Conservation (phyloP, 331 rosid genomes). For the Ulmus americana region DNA sequence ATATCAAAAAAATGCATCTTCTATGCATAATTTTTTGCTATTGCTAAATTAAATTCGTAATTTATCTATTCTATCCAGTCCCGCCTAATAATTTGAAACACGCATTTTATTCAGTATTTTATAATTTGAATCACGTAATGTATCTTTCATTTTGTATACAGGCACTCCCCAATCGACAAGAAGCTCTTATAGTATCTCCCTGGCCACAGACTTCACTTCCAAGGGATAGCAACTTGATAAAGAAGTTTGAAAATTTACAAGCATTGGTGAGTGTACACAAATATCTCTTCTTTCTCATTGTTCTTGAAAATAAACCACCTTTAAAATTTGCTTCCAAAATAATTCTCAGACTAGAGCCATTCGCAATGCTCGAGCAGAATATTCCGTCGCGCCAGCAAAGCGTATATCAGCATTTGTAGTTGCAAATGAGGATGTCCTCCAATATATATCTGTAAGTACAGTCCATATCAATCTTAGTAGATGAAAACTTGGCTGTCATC, state of each 20-base stretch:
- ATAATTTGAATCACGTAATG: neutral
- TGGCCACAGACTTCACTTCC: conserved; percentile 86
- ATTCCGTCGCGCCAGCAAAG: conserved; percentile 90
- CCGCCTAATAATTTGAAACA: too few relatives aligned
- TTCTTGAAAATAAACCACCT: neutral
- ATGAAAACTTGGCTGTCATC: neutral
- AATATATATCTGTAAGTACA: conserved; percentile 62
- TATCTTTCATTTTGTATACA: conserved; percentile 21
- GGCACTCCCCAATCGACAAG: conserved; percentile 81
- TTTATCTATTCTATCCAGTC: too few relatives aligned
- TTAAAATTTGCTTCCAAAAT: conserved; percentile 12
- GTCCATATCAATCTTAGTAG: conserved; percentile 9
- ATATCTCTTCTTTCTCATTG: conserved; percentile 2
- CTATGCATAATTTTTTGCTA: neutral
- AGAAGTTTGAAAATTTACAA: conserved; percentile 80
- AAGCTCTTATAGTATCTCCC: conserved; percentile 71
- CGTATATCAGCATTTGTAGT: conserved; percentile 78
- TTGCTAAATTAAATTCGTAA: neutral
- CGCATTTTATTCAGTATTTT: too few relatives aligned
- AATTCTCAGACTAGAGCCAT: conserved; percentile 60
- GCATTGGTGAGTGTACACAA: conserved; percentile 54
- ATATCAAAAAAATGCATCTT: neutral
- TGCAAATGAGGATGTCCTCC: conserved; percentile 75
- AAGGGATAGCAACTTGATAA: conserved; percentile 48
- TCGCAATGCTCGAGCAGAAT: conserved; percentile 92